phyloP scores from a whole-genome alignment of 352 stramenopile species.

The Pythium monospermum region DNA sequence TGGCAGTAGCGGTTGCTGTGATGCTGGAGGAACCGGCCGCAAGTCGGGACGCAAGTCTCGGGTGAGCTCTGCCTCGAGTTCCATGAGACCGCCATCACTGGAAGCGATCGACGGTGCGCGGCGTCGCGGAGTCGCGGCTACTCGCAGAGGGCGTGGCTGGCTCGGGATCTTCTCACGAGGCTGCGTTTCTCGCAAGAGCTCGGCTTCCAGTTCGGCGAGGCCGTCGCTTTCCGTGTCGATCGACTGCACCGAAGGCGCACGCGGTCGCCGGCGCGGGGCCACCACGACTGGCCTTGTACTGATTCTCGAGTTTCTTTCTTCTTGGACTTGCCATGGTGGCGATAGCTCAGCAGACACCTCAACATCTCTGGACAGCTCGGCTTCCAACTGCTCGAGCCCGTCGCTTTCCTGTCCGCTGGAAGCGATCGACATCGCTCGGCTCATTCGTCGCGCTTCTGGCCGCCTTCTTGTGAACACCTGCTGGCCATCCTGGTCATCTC shows the following conservation, averaged over 20 bases:
- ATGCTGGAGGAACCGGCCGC: too few relatives aligned
- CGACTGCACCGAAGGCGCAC: background rate
- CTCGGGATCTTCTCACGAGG: too few relatives aligned
- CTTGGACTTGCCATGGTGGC: too few relatives aligned
- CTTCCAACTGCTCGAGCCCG: constrained; percentile 39
- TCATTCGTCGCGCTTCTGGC: background rate
- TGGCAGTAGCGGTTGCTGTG: too few relatives aligned
- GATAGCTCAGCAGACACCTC: background rate
- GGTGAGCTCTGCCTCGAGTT: constrained; percentile 10
- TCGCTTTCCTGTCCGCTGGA: constrained; percentile 23
- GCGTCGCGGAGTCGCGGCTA: background rate
- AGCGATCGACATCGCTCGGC: constrained; percentile 16
- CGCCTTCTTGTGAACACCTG: too few relatives aligned
- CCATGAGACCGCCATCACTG: background rate
- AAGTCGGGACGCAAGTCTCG: too few relatives aligned
- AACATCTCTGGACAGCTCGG: constrained; percentile 20
- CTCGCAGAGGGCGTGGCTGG: too few relatives aligned
- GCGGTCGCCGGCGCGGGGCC: background rate
- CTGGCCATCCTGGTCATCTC: too few relatives aligned
- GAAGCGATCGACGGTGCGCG: background rate
- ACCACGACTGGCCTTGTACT: background rate
- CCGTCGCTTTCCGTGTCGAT: constrained; percentile 17
- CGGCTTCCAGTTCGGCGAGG: constrained; percentile 44
- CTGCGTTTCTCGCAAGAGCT: constrained; percentile 21
- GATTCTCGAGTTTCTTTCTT: background rate